A percentile compares a stretch with the other conserved stretches of the same genome.
Conservation (phyloP, 2,329 filamentous ascomycete genomes). For the Exophiala calicioides region DNA sequence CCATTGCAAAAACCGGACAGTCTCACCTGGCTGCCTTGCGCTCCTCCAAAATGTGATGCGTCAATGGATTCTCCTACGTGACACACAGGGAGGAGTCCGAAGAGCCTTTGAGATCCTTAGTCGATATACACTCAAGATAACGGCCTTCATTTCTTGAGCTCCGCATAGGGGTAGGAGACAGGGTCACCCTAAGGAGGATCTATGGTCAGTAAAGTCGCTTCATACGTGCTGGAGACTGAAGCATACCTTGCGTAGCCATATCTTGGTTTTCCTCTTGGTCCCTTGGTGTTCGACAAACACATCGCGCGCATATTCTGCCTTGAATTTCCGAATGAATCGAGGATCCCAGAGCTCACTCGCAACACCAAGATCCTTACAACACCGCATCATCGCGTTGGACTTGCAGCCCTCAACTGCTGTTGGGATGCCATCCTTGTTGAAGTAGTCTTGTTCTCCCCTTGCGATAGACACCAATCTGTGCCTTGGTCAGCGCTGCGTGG, state of each 20-base stretch:
- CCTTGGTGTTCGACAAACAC: slow-evolving; percentile 84
- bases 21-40: too few species aligned
- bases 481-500: slow-evolving; percentile 4
- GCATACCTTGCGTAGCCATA: slow-evolving; percentile 73
- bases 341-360: slow-evolving; percentile 97
- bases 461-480: slow-evolving; percentile 84
- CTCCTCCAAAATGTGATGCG: too few species aligned
- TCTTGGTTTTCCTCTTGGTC: slow-evolving; percentile 86
- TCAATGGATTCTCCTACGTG: background rate
- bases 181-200: slow-evolving; percentile 59
- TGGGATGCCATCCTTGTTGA: slow-evolving; percentile 83
- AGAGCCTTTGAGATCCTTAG: background rate
- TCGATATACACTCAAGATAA: background rate
- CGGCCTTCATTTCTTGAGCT: slow-evolving; percentile 36
- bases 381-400: slow-evolving; percentile 95
- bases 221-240: background rate
- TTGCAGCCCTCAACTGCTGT: slow-evolving; percentile 96
- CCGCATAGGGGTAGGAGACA: slow-evolving; percentile 65
- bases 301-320: slow-evolving; percentile 72
- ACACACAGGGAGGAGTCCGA: background rate
- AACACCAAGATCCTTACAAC: slow-evolving; percentile 96
- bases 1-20: too few species aligned
- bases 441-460: slow-evolving; percentile 92
- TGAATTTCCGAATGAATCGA: slow-evolving; percentile 80
- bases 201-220: background rate